phyloP scores from a whole-genome alignment of 805 yeast genomes.

The Nakazawaea pomicola region DNA sequence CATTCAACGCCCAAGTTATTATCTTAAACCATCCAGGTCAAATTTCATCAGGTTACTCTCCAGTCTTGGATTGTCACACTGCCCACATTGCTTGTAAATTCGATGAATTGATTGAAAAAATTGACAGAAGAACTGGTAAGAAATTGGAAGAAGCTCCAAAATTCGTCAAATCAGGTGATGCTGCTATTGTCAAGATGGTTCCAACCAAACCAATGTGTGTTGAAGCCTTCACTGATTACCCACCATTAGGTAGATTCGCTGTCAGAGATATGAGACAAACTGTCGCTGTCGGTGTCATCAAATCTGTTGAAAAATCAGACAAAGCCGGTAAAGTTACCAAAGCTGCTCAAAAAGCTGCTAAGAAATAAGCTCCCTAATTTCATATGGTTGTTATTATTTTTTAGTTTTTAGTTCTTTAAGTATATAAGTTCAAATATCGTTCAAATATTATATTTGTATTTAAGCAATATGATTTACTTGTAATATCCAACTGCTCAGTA shows the following conservation, averaged over 20 bases:
- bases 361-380: conserved; percentile 46
- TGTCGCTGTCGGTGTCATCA: conserved; percentile 99
- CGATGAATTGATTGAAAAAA: conserved; percentile 68
- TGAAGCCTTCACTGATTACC: conserved; percentile 91
- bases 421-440: no score
- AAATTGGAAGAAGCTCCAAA: conserved; percentile 84
- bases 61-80: conserved; percentile 89
- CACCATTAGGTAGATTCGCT: conserved; percentile 96
- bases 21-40: conserved; percentile 92
- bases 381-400: conserved; percentile 7
- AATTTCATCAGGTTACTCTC: conserved; percentile 85
- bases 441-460: no score
- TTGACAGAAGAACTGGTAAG: conserved; percentile 94
- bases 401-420: not conserved
- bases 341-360: conserved; percentile 84
- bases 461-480: no score
- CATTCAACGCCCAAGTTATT: conserved; percentile 83
- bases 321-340: conserved; percentile 93
- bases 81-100: conserved; percentile 91
- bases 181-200: conserved; percentile 88
- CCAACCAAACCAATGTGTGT: conserved; percentile 92
- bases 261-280: conserved; percentile 99
- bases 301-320: conserved; percentile 85
- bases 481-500: no score
- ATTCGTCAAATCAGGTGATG: conserved; percentile 94